These are phyloP conservation scores for Lycium barbarum DNA, from an alignment of 257 asterid species.

Conservation along the genomic window DNA sequence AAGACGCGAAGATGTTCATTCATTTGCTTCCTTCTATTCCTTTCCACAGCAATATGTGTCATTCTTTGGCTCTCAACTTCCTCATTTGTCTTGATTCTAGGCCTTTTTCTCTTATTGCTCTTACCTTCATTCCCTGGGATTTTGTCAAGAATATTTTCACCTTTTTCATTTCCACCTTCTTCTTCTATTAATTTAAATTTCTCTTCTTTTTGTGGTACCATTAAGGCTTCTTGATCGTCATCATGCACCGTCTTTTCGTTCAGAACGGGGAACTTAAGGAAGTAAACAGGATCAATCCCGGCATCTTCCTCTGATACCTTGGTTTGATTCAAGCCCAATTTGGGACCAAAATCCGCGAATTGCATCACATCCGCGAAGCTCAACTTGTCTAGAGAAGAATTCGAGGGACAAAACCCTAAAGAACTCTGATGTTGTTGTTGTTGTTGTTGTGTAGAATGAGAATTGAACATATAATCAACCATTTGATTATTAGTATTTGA, in stretches of 20 bases:
- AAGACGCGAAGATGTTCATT: conserved; percentile 39
- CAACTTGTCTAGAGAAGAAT: conserved; percentile 71
- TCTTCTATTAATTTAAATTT: conserved; percentile 23
- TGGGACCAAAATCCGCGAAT: conserved; percentile 85
- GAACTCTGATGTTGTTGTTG: conserved; percentile 35
- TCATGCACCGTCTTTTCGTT: conserved; percentile 60
- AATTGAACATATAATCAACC: conserved; percentile 69
- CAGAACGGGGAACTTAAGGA: conserved; percentile 86
- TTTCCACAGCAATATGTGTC: conserved; percentile 44
- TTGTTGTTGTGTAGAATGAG: conserved; percentile 33
- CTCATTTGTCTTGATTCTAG: conserved; percentile 28
- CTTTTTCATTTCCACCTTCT: conserved; percentile 29
- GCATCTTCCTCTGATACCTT: conserved; percentile 48
- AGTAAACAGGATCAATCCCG: conserved; percentile 73
- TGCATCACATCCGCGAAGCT: conserved; percentile 94
- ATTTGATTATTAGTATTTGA: conserved; percentile 41
- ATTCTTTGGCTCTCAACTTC: conserved; percentile 41
- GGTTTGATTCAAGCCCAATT: conserved; percentile 59
- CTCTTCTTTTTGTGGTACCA: conserved; percentile 46
- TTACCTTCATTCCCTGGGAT: conserved; percentile 35
- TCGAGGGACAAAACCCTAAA: conserved; percentile 38
- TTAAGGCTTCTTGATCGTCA: conserved; percentile 59
- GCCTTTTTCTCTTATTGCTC: conserved; percentile 53
- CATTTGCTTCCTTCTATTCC: conserved; percentile 42
- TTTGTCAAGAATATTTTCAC: conserved; percentile 48